These are phyloP conservation scores for Ustulina deusta DNA, from an alignment of 2,329 filamentous ascomycete species.

Conservation along the genomic window DNA sequence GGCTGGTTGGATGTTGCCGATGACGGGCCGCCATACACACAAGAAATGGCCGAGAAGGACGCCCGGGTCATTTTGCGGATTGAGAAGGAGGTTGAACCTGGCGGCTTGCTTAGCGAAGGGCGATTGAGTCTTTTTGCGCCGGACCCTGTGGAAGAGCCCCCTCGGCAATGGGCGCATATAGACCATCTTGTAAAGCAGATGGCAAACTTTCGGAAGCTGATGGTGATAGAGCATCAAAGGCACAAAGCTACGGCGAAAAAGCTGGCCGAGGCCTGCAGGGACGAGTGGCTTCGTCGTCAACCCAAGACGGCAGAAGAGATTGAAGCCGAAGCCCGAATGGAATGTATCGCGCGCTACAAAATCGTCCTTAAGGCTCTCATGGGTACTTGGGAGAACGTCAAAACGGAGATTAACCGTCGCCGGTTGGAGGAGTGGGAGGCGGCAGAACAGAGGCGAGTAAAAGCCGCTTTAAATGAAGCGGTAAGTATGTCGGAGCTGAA, in stretches of 20 bases:
- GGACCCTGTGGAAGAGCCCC: conserved; percentile 78
- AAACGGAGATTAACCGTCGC: conserved; percentile 69
- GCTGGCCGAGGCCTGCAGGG: conserved; percentile 80
- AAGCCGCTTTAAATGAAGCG: conserved; percentile 78
- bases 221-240: conserved; percentile 81
- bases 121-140: conserved; percentile 79
- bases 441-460: conserved; percentile 72
- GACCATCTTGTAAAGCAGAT: conserved; percentile 88
- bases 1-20: conserved; percentile 66
- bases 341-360: conserved; percentile 76
- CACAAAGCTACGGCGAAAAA: conserved; percentile 83
- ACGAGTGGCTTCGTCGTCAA: conserved; percentile 79
- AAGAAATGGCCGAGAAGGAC: conserved; percentile 74
- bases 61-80: conserved; percentile 76
- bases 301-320: conserved; percentile 85
- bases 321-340: conserved; percentile 78
- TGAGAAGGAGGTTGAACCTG: conserved; percentile 77
- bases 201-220: conserved; percentile 81
- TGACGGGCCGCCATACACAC: conserved; percentile 68
- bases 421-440: conserved; percentile 73
- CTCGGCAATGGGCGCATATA: conserved; percentile 84
- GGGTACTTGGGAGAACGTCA: conserved; percentile 74
- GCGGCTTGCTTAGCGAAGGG: conserved; percentile 78
- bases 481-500: conserved; percentile 78
- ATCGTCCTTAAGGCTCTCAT: conserved; percentile 71